A percentile compares a stretch with the other conserved stretches of the same genome.
Conservation (phyloP, 345 rosid genomes). For the Clarkia xantiana region DNA sequence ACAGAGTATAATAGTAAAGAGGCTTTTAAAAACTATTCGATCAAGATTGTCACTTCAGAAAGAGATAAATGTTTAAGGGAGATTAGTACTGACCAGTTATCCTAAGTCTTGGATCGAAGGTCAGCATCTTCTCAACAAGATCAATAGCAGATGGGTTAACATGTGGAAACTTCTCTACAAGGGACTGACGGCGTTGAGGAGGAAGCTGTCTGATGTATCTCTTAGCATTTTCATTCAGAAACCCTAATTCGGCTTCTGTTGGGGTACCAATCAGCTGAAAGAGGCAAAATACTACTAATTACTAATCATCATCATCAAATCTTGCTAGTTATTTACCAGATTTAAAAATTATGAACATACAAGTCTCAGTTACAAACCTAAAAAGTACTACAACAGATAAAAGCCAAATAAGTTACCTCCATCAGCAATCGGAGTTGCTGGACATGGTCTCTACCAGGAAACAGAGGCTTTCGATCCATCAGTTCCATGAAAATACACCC, state of each 20-base stretch:
- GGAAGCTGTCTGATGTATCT: slow-evolving; percentile 55
- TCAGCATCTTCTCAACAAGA: slow-evolving; percentile 79
- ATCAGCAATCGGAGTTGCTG: slow-evolving; percentile 74
- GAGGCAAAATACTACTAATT: too few relatives aligned
- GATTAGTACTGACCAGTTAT: slow-evolving; percentile 41
- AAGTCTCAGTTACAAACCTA: too few relatives aligned
- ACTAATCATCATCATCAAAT: too few relatives aligned
- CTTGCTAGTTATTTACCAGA: too few relatives aligned
- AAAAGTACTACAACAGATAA: too few relatives aligned
- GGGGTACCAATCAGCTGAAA: slow-evolving; percentile 81
- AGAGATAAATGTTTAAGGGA: background rate
- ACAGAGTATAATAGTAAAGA: too few relatives aligned
- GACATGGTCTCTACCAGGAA: slow-evolving; percentile 78
- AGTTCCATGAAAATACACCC: slow-evolving; percentile 88
- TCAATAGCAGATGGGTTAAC: slow-evolving; percentile 61
- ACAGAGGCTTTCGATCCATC: slow-evolving; percentile 63
- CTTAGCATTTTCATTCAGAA: slow-evolving; percentile 68
- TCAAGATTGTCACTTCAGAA: too few relatives aligned
- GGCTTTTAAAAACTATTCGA: too few relatives aligned
- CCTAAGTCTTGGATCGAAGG: slow-evolving; percentile 69
- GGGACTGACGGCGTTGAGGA: slow-evolving; percentile 43
- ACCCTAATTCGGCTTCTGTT: slow-evolving; percentile 59
- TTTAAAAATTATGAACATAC: too few relatives aligned
- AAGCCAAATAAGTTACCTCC: slow-evolving; percentile 36
- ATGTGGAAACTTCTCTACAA: slow-evolving; percentile 55